These are phyloP conservation scores for Rhizophora mangle DNA, from an alignment of 345 rosid genomes.

Conservation along the genomic window DNA sequence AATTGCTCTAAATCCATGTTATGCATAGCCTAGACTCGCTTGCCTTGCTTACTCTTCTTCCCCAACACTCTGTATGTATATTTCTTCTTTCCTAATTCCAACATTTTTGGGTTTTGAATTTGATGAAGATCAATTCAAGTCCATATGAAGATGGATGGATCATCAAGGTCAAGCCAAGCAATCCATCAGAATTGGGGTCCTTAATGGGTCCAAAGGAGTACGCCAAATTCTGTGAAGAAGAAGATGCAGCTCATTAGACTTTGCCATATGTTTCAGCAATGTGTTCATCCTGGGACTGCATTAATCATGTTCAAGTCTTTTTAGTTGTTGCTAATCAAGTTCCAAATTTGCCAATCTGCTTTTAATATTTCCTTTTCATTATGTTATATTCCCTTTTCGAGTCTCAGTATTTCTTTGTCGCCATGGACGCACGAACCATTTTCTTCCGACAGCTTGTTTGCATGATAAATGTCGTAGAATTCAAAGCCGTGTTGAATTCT, in stretches of 20 bases:
- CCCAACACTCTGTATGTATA: too few relatives aligned
- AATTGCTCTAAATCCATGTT: too few relatives aligned
- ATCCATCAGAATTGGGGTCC: conserved; percentile 66
- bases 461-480: too few relatives aligned
- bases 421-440: too few relatives aligned
- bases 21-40: too few relatives aligned
- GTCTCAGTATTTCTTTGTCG: too few relatives aligned
- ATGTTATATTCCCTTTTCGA: too few relatives aligned
- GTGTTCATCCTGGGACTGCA: background rate
- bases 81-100: background rate
- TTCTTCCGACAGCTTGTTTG: too few relatives aligned
- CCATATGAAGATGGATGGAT: conserved; percentile 95
- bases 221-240: conserved; percentile 89
- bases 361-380: too few relatives aligned
- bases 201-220: conserved; percentile 78
- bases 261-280: background rate
- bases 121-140: conserved; percentile 69
- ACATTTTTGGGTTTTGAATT: background rate
- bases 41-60: too few relatives aligned
- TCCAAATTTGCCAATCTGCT: background rate
- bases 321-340: background rate
- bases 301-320: background rate
- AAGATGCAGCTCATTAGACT: conserved; percentile 78
- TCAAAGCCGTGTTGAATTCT: too few relatives aligned
- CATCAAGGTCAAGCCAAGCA: conserved; percentile 89